A percentile compares a stretch with the other conserved stretches of the same genome.
Conservation (phyloP, 1,284 basidiomycete genomes). For the Gymnopus androsaceus region DNA sequence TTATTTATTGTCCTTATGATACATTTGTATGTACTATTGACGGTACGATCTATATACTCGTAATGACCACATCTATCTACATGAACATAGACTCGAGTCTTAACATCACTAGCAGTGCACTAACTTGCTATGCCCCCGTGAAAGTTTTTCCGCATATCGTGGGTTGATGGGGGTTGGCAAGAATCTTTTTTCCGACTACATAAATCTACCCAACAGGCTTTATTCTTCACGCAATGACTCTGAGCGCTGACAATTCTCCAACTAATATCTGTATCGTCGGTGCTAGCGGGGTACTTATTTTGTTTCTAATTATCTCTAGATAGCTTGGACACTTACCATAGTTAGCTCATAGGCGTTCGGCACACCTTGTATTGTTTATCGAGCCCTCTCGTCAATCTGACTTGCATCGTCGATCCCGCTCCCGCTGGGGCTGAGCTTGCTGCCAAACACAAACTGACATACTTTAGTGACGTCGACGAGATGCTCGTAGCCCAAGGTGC, state of each 20-base stretch:
- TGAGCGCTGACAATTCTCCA: no score
- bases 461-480: conserved; percentile 7
- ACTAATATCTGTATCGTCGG: conserved; percentile 1
- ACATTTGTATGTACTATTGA: no score
- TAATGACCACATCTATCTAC: no score
- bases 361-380: conserved; percentile 1
- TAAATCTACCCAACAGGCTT: no score
- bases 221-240: no score
- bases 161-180: no score
- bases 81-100: no score
- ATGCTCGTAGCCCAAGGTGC: not conserved
- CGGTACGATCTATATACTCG: no score
- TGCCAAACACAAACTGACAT: not conserved
- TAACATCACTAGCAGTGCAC: no score
- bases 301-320: not conserved
- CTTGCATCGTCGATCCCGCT: conserved; percentile 13
- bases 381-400: conserved; percentile 7
- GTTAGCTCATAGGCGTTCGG: not conserved
- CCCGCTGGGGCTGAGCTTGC: conserved; percentile 6
- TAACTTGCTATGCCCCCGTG: no score
- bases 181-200: no score
- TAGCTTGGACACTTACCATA: not conserved
- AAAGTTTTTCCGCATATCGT: no score
- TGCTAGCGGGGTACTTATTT: not conserved
- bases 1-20: not conserved